phyloP scores from a whole-genome alignment of 495 filamentous ascomycete species.

The Rhizodiscina lignyota region DNA sequence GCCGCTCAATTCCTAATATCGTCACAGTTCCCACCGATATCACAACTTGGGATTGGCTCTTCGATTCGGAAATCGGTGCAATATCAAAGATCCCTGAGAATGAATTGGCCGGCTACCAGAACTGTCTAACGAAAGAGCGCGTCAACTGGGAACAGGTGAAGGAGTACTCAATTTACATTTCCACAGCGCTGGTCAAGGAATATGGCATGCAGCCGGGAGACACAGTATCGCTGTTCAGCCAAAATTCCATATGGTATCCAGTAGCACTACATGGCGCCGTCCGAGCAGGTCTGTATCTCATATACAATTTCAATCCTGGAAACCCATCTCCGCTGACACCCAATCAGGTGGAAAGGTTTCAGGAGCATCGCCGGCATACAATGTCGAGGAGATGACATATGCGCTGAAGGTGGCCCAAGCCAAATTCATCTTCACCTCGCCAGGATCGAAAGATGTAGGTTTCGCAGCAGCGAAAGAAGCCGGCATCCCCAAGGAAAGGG shows the following conservation, averaged over 20 bases:
- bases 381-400: conserved; percentile 45
- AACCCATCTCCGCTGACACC: neutral
- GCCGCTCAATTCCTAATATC: conserved; percentile 1
- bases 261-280: conserved; percentile 37
- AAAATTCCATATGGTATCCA: conserved; percentile 45
- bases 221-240: conserved; percentile 37
- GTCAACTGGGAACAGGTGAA: conserved; percentile 36
- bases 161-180: conserved; percentile 32
- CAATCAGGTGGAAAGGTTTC: conserved; percentile 30
- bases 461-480: conserved; percentile 32
- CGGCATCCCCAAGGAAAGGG: conserved; percentile 29
- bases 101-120: conserved; percentile 33
- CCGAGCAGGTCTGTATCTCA: conserved; percentile 17
- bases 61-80: conserved; percentile 33
- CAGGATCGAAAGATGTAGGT: conserved; percentile 31
- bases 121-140: conserved; percentile 37
- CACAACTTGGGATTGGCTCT: conserved; percentile 44
- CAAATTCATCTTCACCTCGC: conserved; percentile 38
- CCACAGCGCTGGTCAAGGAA: conserved; percentile 35
- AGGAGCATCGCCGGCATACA: conserved; percentile 41
- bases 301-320: neutral
- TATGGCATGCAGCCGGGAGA: conserved; percentile 32
- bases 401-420: conserved; percentile 35
- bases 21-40: conserved; percentile 31
- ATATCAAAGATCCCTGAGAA: conserved; percentile 19